Conservation (phyloP, 768 basidiomycete genomes). For the Collybia mongolica region DNA sequence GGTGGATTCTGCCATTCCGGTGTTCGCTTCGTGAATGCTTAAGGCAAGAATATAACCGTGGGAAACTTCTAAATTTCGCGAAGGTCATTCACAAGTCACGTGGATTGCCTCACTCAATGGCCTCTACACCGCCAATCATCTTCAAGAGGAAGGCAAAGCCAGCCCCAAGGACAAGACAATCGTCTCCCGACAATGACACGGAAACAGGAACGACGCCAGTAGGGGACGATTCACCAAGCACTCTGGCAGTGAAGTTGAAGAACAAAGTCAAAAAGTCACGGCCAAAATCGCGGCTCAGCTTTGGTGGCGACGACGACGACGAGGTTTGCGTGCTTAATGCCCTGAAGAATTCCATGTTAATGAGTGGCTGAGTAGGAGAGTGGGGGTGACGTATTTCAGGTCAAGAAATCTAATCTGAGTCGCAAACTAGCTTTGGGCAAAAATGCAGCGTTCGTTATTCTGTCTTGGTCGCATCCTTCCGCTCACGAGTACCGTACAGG, state of each 20-base stretch:
- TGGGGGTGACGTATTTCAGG: slow-evolving; percentile 65
- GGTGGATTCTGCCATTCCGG: slow-evolving; percentile 27
- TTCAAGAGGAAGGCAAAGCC: slow-evolving; percentile 51
- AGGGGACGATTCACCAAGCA: slow-evolving; percentile 54
- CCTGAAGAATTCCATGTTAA: slow-evolving; percentile 22
- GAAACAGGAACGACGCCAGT: slow-evolving; percentile 24
- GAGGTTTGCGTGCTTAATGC: slow-evolving; percentile 46
- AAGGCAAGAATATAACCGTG: slow-evolving; percentile 36
- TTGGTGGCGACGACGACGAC: slow-evolving; percentile 63
- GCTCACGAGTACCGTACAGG: slow-evolving; percentile 23
- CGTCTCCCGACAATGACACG: slow-evolving; percentile 35
- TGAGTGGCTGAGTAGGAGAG: slow-evolving; percentile 40
- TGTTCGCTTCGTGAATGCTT: slow-evolving; percentile 18
- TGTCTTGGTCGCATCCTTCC: slow-evolving; percentile 6
- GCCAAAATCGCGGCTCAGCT: slow-evolving; percentile 71
- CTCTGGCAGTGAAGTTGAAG: slow-evolving; percentile 66
- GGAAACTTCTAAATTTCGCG: slow-evolving; percentile 29
- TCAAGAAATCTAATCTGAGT: slow-evolving; percentile 81
- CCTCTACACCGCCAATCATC: slow-evolving; percentile 44
- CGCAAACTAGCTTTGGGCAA: slow-evolving; percentile 57
- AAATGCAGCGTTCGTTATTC: slow-evolving; percentile 45
- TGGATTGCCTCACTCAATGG: slow-evolving; percentile 29
- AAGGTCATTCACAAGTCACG: slow-evolving; percentile 33
- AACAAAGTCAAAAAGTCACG: slow-evolving; percentile 67
- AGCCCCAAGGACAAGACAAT: slow-evolving; percentile 36